Evolutionary conservation across 2,329 filamentous ascomycete species (phyloP), one percentile per base, ranked within the genome.

Genomic region (Aspergillus floridensis): DNA sequence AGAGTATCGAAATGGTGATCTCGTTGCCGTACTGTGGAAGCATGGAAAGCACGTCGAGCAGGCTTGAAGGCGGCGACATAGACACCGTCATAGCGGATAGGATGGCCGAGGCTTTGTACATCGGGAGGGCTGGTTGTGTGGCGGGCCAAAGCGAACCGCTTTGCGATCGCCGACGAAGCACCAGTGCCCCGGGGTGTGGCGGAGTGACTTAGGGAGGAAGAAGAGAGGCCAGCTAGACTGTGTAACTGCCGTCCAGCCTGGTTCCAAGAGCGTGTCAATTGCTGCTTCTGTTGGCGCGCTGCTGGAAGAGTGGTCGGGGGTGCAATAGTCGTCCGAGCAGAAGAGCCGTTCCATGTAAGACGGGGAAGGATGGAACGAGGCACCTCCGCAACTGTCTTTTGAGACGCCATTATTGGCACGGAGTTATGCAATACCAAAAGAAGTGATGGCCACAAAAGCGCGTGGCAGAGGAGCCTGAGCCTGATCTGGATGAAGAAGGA

Each of bases 1-100:
- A 99, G 85, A 0, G 95, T 99, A 77, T 99, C 95, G 74, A 99
- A 99, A 77, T 99, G 93, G 76, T 99, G 95, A 70, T 97, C 93
- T 65, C 90, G 86, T 55, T 76, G 73, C 53, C 80, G 83, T 41
- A 77, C 70, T 2, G 85, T 74, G 0, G 91, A 89, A 38, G 86
- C 84, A 74, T 92, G 89, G 74, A 97, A 78, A 35, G 76, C 75
- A 19, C 74, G 74, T 22, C 72, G 72, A 12, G 77, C 76, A 12
- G 73, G 67, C 35, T 76, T 76, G 58, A 77, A 80, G 2, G 68
- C 62, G 12, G 78, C 75, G n/a, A 79, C 78, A 60, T 80, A 81
- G 8, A 80, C 77, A 7, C 79, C 79, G 74, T 81, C 79, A 64
- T 80, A 70, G 49, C 77, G 72, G 58, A 81, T 70, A 22, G 79